Evolutionary conservation across 225 moss, liverwort and hornwort species (phyloP), one percentile per base, ranked within the genome.

Genomic region (Marchantia paleacea): DNA sequence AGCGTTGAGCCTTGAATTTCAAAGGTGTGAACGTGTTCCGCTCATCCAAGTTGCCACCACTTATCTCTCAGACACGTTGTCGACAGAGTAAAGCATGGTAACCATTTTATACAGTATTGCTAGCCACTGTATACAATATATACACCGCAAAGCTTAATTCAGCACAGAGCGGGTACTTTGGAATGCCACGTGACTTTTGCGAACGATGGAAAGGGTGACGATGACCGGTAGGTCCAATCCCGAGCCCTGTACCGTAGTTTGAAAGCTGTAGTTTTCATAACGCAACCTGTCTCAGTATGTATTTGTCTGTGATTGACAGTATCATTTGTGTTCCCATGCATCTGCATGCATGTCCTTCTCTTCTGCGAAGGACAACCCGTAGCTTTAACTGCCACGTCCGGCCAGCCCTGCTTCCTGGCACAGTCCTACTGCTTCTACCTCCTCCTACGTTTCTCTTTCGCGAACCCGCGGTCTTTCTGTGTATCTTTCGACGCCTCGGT

Each of bases 371-470:
- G 25, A n/a, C 69, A 47, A 13, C 22, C 51, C 52, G 29, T 53
- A 18, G 19, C 54, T 31, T 79, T 79, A 79, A 79, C 79, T 51
- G 79, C 68, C 68, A 14, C 77, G 24, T 77, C 63, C 39, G 39
- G 39, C 39, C 39, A 39, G 39, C 39, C 39, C 39, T 39, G 39
- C 39, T 39, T 39, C 39, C 63, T 0, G 20, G 61, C 61, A 13
- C 13, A 8, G 52, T 61, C 30, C 49, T 64, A 12, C 39, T 10
- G 53, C 55, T 54, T 75, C 11, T 53, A 24, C 22, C 50, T 25
- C 22, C 25, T 50, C 49, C 77, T 48, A 18, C 14, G 73, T 53
- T 22, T 25, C 8, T 25, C 75, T 77, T 8, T 20, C n/a, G 54
- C 16, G 29, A 26, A 77, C 18, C 77, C 48, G 22, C 62, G 49